A percentile compares a stretch with the other conserved stretches of the same genome.
These are phyloP conservation scores for Aspergillus aculeatus DNA, from an alignment of 2,329 filamentous ascomycete species.

Conservation along the genomic window DNA sequence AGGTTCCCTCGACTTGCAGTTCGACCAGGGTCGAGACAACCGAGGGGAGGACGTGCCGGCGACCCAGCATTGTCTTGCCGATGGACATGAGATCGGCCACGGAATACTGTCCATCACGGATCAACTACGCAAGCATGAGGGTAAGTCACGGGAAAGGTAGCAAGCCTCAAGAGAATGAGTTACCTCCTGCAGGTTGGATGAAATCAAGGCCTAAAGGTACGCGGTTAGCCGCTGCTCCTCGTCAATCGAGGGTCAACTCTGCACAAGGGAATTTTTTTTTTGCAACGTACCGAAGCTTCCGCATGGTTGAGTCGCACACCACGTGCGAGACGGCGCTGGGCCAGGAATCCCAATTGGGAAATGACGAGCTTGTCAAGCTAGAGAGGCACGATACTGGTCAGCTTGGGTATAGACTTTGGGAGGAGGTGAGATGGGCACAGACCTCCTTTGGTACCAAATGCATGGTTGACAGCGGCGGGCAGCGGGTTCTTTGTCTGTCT, in stretches of 20 bases:
- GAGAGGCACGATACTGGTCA: slow-evolving; percentile 2
- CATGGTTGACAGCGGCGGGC: slow-evolving; percentile 34
- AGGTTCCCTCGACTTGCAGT: slow-evolving; percentile 92
- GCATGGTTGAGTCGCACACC: slow-evolving; percentile 87
- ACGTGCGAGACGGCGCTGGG: slow-evolving; percentile 81
- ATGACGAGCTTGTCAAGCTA: slow-evolving; percentile 96
- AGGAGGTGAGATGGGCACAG: slow-evolving; percentile 3
- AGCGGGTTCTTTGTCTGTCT: background rate
- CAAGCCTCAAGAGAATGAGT: background rate
- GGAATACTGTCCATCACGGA: slow-evolving; percentile 90
- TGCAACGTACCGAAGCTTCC: slow-evolving; percentile 68
- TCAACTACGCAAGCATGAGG: slow-evolving; percentile 48
- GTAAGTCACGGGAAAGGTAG: background rate
- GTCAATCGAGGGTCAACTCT: background rate
- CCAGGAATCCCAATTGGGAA: slow-evolving; percentile 81
- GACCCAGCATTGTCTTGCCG: slow-evolving; percentile 87
- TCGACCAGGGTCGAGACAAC: slow-evolving; percentile 76
- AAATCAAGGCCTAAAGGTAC: slow-evolving; percentile 56
- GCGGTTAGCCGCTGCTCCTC: slow-evolving; percentile 7
- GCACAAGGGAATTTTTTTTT: background rate
- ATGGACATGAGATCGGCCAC: slow-evolving; percentile 92
- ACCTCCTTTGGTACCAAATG: slow-evolving; percentile 50
- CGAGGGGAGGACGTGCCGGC: slow-evolving; percentile 83
- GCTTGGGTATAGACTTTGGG: background rate
- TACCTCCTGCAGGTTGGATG: slow-evolving; percentile 85